Evolutionary conservation across 371 early-diverging fungal genomes (phyloP), one percentile per base, ranked within the genome.

Genomic region (Mortierella sp.): DNA sequence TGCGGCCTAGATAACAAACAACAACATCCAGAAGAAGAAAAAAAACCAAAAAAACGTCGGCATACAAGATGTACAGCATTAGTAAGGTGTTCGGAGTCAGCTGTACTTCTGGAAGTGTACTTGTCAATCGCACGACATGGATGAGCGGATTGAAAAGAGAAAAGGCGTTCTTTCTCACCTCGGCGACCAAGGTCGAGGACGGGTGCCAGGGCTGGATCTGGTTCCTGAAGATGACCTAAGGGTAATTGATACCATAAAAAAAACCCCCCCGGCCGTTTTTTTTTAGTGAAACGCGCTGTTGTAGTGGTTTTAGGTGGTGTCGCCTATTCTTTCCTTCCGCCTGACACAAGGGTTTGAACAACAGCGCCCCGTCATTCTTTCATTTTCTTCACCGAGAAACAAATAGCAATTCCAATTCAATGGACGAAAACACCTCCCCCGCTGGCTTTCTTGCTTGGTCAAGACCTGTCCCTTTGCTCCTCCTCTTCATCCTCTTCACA

Each of bases 181-280:
- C 96, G 74, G 96, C 95, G 61, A 95, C 89, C 48, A 94, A 76
- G 3, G 94, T 94, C 5, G 94, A 94, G 24, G 90, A 83, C 0
- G 96, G 95, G 82, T 96, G 96, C 96, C 96, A 96, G 1, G 96
- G 94, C 80, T 96, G 96, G 54, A 96, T 90, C 87, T 96, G 96
- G 76, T 96, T 95, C 37, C 96, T 90, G 80, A 96, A 92, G 34
- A 95, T 89, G 26, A 95, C 79, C 82, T 82, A 75, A n/a, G 55
- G 50, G 14, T 40, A 43, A 44, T 34, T 31, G 21, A 19, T 54
- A 21, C 1, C 6, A 61, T 2, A 54, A 54, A 54, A 13, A 54
- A 24, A 54, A n/a, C n/a, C n/a, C n/a, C n/a, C n/a, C n/a, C 50
- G 28, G n/a, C 11, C 16, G 34, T 28, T 6, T n/a, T n/a, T n/a